phyloP scores from a whole-genome alignment of 352 stramenopile genomes.

The Phytophthora cryptogea region DNA sequence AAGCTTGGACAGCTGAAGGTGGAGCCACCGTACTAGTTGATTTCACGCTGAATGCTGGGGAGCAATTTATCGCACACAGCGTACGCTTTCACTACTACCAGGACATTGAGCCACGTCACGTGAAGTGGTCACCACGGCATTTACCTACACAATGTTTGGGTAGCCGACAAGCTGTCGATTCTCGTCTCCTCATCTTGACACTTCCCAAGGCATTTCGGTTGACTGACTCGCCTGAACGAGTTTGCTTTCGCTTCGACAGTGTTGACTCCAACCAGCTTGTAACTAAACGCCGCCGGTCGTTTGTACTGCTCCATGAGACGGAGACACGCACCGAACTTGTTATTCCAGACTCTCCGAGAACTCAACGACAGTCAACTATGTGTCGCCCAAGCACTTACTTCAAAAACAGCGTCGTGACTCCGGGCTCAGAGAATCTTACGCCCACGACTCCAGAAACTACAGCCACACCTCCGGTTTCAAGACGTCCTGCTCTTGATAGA shows the following conservation, averaged over 20 bases:
- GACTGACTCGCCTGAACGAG: slow-evolving; percentile 50
- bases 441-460: slow-evolving; percentile 2
- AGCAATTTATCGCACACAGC: slow-evolving; percentile 80
- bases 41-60: slow-evolving; percentile 74
- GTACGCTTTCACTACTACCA: slow-evolving; percentile 71
- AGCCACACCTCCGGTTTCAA: background rate
- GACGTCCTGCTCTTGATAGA: slow-evolving; percentile 9
- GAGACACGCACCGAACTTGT: slow-evolving; percentile 44
- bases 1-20: slow-evolving; percentile 12
- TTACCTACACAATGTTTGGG: slow-evolving; percentile 53
- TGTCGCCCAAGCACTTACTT: slow-evolving; percentile 53
- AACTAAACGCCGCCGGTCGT: slow-evolving; percentile 50
- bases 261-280: slow-evolving; percentile 39
- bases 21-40: slow-evolving; percentile 65
- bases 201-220: slow-evolving; percentile 58
- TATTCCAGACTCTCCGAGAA: slow-evolving; percentile 40
- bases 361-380: slow-evolving; percentile 51
- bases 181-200: slow-evolving; percentile 47
- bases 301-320: slow-evolving; percentile 58
- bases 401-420: slow-evolving; percentile 57
- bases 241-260: slow-evolving; percentile 66
- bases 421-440: slow-evolving; percentile 13
- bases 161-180: slow-evolving; percentile 43
- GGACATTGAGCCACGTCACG: slow-evolving; percentile 42
- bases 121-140: slow-evolving; percentile 64